Conservation (phyloP, 1,284 basidiomycete genomes). For the Cryptococcus sp. region DNA sequence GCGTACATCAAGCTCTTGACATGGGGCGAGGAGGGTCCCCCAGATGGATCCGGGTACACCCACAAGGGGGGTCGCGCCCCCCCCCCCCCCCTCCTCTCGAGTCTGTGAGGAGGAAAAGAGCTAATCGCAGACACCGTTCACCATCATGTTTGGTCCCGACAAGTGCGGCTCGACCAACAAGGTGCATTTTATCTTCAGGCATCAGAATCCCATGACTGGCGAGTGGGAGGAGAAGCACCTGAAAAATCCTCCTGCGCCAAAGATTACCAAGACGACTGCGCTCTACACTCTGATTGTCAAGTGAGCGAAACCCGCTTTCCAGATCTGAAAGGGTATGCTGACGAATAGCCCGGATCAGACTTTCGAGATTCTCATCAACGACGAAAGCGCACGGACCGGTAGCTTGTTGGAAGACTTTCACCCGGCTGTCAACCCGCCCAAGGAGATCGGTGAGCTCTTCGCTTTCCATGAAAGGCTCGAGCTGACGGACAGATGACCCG, state of each 20-base stretch:
- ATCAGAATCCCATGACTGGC: conserved; percentile 84
- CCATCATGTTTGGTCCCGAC: conserved; percentile 86
- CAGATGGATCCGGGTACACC: conserved; percentile 88
- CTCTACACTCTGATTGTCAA: conserved; percentile 88
- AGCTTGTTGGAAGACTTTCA: conserved; percentile 89
- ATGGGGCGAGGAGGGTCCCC: conserved; percentile 57
- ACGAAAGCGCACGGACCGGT: conserved; percentile 72
- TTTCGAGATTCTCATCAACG: conserved; percentile 88
- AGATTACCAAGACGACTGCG: conserved; percentile 81
- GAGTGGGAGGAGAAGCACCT: conserved; percentile 98
- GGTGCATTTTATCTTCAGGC: conserved; percentile 96
- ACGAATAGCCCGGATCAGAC: conserved; percentile 81
- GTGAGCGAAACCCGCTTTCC: conserved; percentile 50
- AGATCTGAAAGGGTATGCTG: conserved; percentile 3
- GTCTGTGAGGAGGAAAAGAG: background rate
- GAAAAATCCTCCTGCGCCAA: conserved; percentile 69
- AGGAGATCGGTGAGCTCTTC: conserved; percentile 62
- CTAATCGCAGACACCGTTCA: conserved; percentile 81
- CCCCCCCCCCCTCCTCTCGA: background rate
- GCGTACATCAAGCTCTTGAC: conserved; percentile 94
- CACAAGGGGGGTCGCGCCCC: conserved; percentile 63
- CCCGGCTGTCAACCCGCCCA: conserved; percentile 87
- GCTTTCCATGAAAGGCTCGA: background rate
- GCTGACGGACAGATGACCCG: conserved; percentile 58
- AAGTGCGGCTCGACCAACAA: conserved; percentile 52